Evolutionary conservation across 768 basidiomycete species (phyloP), one percentile per base, ranked within the genome.

Genomic region (Cyathus striatus): DNA sequence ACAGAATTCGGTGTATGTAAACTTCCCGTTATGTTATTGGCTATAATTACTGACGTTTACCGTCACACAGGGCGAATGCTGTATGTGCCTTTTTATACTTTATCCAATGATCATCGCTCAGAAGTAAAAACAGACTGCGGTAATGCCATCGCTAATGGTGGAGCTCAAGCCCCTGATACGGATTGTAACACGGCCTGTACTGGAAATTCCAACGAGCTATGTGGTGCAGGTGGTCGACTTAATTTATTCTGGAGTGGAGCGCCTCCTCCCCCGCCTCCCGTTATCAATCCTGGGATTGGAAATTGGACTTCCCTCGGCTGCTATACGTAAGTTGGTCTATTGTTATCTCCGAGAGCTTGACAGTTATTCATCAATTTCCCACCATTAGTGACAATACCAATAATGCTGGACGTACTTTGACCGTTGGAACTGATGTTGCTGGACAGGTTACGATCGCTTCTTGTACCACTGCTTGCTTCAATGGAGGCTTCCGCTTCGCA

Each of bases 261-360:
- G 23, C 42, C 65, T 10, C 79, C 84, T 21, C 78, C 86, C 12
- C 49, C 78, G 0, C 59, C 73, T 12, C 84, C 86, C 0, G 48
- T 63, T 14, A 77, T 75, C 18, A 70, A 75, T 0, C 64, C 72
- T 3, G 74, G 58, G 38, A 72, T 82, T 23, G 85, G 83, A 3
- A 64, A 73, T 22, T 89, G 86, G 86, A 56, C 63, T 5, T 81
- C 78, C 0, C 70, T 88, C 23, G 87, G 87, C n/a, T 90, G 87
- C 57, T 87, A 76, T 64, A 81, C 65, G 86, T 83, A 52, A 46
- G 27, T 69, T 53, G 23, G 40, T 46, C 16, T 39, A 25, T n/a
- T n/a, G n/a, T 36, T 12, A 36, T n/a, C 18, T 39, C 17, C 12
- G 9, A 36, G 10, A 12, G 9, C 18, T 14, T 13, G 17, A 36